Percentiles rank a stretch among this genome's conserved stretches.
These are phyloP conservation scores for Neolentinus lepideus DNA, from an alignment of 1,284 basidiomycete genomes.

Conservation along the genomic window DNA sequence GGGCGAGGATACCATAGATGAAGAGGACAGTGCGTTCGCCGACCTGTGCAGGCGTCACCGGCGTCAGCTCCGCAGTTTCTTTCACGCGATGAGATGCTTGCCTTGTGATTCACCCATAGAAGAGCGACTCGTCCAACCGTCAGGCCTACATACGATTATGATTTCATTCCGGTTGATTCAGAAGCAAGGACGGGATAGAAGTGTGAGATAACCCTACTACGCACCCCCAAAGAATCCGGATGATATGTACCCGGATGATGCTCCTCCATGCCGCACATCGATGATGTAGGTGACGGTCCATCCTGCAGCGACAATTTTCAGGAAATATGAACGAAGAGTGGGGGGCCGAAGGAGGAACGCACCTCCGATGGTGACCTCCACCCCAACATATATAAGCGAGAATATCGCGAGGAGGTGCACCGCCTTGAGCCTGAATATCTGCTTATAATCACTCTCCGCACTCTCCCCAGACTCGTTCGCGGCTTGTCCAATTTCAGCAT, in stretches of 20 bases:
- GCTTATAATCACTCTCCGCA: slow-evolving; percentile 26
- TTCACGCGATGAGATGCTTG: slow-evolving; percentile 11
- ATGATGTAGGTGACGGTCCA: slow-evolving; percentile 49
- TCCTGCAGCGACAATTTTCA: slow-evolving; percentile 19
- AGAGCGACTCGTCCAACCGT: slow-evolving; percentile 36
- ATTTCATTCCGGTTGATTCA: too few species aligned
- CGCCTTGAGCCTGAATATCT: slow-evolving; percentile 28
- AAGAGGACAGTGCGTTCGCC: slow-evolving; percentile 35
- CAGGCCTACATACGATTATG: too few species aligned
- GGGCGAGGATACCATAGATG: slow-evolving; percentile 28
- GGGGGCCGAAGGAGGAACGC: slow-evolving; percentile 4
- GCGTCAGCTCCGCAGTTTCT: neutral
- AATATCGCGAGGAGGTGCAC: slow-evolving; percentile 38
- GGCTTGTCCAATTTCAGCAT: slow-evolving; percentile 25
- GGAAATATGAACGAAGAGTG: neutral
- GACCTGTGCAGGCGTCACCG: slow-evolving; percentile 18
- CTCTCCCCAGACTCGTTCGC: slow-evolving; percentile 12
- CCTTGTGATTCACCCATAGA: slow-evolving; percentile 43
- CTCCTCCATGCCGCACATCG: slow-evolving; percentile 36
- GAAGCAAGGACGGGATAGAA: too few species aligned
- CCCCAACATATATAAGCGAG: slow-evolving; percentile 38
- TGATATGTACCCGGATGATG: slow-evolving; percentile 42
- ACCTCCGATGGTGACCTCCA: slow-evolving; percentile 42
- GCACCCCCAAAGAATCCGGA: slow-evolving; percentile 44
- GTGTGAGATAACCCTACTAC: neutral